phyloP scores from a whole-genome alignment of 768 basidiomycete genomes.

The Dentipellis sp. region DNA sequence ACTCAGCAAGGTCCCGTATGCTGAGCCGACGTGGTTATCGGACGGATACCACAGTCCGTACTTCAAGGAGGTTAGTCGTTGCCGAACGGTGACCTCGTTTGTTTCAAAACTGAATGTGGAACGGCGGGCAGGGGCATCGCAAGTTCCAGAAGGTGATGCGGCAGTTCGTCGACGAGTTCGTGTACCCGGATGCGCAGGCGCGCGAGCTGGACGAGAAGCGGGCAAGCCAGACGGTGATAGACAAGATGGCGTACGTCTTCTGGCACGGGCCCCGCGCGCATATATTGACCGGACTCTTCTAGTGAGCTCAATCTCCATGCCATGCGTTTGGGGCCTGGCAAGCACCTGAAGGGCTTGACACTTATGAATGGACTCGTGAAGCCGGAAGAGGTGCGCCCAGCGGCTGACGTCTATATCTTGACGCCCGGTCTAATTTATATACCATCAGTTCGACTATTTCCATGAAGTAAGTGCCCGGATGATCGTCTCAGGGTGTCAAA shows the following conservation, averaged over 20 bases:
- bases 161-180: conserved; percentile 59
- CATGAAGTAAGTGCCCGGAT: conserved; percentile 42
- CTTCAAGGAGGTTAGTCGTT: conserved; percentile 53
- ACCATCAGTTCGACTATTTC: conserved; percentile 68
- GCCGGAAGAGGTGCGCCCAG: conserved; percentile 57
- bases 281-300: background rate
- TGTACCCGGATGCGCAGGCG: conserved; percentile 40
- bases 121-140: conserved; percentile 42
- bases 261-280: background rate
- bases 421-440: conserved; percentile 1
- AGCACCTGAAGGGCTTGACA: conserved; percentile 71
- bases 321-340: conserved; percentile 89
- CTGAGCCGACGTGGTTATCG: conserved; percentile 78
- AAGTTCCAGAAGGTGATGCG: conserved; percentile 51
- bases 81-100: background rate
- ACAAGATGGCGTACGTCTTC: conserved; percentile 64
- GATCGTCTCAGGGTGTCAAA: background rate
- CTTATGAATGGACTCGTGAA: conserved; percentile 68
- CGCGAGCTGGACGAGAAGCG: conserved; percentile 90
- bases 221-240: conserved; percentile 65
- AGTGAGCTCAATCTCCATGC: conserved; percentile 71
- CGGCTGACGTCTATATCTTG: no score
- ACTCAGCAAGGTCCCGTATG: conserved; percentile 74
- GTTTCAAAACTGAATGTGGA: background rate
- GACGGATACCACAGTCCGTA: conserved; percentile 68